phyloP scores from a whole-genome alignment of 2,329 filamentous ascomycete genomes.

The Penicillium verrucosum region DNA sequence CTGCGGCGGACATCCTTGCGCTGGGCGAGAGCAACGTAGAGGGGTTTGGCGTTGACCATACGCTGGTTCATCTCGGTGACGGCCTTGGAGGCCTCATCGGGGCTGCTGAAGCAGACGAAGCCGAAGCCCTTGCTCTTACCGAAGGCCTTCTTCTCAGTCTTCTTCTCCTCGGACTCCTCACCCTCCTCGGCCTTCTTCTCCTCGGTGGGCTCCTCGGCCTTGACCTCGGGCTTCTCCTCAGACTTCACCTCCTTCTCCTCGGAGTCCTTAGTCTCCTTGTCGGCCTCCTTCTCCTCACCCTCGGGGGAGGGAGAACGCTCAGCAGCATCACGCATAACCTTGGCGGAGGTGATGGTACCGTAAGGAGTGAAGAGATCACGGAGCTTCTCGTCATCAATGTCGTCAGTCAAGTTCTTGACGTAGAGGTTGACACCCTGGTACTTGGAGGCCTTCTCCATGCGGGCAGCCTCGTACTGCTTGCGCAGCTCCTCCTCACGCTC shows the following conservation, averaged over 20 bases:
- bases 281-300: conserved; percentile 52
- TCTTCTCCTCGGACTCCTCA: conserved; percentile 56
- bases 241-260: conserved; percentile 41
- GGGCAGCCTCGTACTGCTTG: conserved; percentile 96
- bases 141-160: conserved; percentile 62
- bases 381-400: conserved; percentile 96
- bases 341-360: conserved; percentile 94
- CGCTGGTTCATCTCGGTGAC: conserved; percentile 99
- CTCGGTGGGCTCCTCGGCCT: conserved; percentile 44
- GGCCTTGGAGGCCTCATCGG: conserved; percentile 97
- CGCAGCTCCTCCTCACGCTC: conserved; percentile 99
- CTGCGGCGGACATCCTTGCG: conserved; percentile 99
- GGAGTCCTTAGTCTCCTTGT: conserved; percentile 46
- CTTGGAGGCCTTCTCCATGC: conserved; percentile 97
- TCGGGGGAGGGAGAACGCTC: conserved; percentile 46
- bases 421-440: conserved; percentile 99
- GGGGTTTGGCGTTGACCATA: conserved; percentile 94
- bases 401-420: conserved; percentile 98
- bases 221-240: conserved; percentile 45
- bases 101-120: conserved; percentile 99
- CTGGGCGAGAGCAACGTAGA: conserved; percentile 97
- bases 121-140: conserved; percentile 99
- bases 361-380: conserved; percentile 88
- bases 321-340: conserved; percentile 90
- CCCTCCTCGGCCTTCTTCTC: conserved; percentile 55